Evolutionary conservation across 2,329 filamentous ascomycete species (phyloP).

Genomic region (Trichophyton rubrum): DNA sequence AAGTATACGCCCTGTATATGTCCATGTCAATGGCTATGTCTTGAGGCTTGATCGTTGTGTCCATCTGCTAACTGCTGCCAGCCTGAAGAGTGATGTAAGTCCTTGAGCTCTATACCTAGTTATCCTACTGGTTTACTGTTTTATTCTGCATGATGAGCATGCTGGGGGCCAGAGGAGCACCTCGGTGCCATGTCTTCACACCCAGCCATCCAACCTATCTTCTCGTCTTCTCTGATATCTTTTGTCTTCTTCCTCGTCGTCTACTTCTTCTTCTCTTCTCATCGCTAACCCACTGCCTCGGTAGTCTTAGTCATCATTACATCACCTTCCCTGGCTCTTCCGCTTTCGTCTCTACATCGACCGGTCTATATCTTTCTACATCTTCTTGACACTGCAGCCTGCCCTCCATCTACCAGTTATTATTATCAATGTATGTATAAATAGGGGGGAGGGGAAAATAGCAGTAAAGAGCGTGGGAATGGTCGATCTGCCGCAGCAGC

Average conservation of each 20-base stretch:
- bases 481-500: slow-evolving; percentile 38
- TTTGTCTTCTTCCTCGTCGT: not conserved
- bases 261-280: not conserved
- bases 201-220: not conserved
- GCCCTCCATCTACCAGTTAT: not conserved
- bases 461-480: not conserved
- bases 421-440: not conserved
- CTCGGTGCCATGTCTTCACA: not conserved
- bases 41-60: not conserved
- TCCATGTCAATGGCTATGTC: not conserved
- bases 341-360: not conserved
- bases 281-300: not conserved
- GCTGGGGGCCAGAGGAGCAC: slow-evolving; percentile 40
- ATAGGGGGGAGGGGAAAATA: too few relatives aligned
- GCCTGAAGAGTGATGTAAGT: not conserved
- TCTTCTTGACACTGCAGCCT: not conserved
- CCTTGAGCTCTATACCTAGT: not conserved
- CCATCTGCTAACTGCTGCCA: not conserved
- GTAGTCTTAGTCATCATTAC: slow-evolving; percentile 17
- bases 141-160: slow-evolving; percentile 33
- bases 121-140: not conserved
- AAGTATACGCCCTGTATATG: slow-evolving; percentile 9
- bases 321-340: slow-evolving; percentile 24
- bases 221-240: not conserved
- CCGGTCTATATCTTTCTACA: not conserved